These are phyloP conservation scores for Suaeda aralocaspica DNA, from an alignment of 148 eudicot species.

Conservation along the genomic window DNA sequence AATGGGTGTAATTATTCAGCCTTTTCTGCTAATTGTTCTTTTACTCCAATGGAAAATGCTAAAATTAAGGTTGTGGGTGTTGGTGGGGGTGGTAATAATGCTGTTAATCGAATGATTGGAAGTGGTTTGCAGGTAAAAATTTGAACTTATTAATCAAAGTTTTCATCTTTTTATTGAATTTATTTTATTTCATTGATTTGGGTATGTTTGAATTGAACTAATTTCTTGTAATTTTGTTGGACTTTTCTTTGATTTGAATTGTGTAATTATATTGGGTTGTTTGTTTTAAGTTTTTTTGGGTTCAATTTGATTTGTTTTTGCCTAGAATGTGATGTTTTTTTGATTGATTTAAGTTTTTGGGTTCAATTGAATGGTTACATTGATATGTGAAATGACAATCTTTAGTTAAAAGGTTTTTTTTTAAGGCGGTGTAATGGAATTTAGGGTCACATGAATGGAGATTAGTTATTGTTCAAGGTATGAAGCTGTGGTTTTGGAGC, in stretches of 20 bases:
- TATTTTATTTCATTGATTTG: conserved; percentile 11
- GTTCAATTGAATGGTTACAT: not conserved
- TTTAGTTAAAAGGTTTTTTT: not conserved
- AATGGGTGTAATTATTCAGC: conserved; percentile 30
- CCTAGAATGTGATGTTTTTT: not conserved
- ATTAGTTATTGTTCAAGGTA: not conserved
- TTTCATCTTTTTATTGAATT: not conserved
- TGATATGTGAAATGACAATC: not conserved
- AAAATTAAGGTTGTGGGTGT: conserved; percentile 95
- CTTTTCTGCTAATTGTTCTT: conserved; percentile 37
- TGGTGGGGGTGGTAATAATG: conserved; percentile 99
- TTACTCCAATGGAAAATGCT: conserved; percentile 58
- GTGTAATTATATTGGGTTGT: not conserved
- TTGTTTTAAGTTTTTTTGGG: not conserved
- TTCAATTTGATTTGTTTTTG: not conserved
- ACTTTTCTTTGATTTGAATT: not conserved
- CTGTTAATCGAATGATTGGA: conserved; percentile 98
- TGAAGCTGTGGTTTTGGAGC: not conserved
- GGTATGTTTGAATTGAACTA: not conserved
- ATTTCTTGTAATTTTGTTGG: not conserved
- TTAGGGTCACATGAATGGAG: not conserved
- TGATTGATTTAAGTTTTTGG: not conserved
- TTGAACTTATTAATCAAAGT: conserved; percentile 1
- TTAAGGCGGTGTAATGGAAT: not conserved
- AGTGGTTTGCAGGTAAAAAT: conserved; percentile 78